Percentiles rank a stretch among this genome's conserved stretches.
Conservation (phyloP, 2,329 filamentous ascomycete genomes). For the Pseudocercospora musae region DNA sequence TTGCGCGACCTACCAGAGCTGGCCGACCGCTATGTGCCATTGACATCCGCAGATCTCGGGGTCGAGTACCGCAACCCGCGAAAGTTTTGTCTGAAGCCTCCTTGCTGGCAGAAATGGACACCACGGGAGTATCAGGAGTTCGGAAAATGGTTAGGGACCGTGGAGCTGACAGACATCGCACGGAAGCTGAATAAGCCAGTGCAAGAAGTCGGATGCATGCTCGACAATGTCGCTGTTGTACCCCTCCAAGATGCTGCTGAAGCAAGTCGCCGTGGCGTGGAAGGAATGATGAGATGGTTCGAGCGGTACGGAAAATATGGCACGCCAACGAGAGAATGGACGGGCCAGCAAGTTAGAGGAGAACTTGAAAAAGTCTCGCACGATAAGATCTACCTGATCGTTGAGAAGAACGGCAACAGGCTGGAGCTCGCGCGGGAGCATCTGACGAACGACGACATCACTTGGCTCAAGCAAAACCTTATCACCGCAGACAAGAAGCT, state of each 20-base stretch:
- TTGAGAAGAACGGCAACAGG: not conserved
- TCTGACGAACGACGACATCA: not conserved
- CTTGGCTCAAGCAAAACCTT: conserved; percentile 2
- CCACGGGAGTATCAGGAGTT: conserved; percentile 14
- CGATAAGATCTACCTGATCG: not conserved
- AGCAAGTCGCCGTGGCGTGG: conserved; percentile 14
- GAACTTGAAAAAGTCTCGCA: not conserved
- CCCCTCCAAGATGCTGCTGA: conserved; percentile 21
- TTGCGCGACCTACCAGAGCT: conserved; percentile 8
- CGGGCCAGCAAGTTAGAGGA: not conserved
- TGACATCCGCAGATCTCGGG: conserved; percentile 5
- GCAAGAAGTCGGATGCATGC: conserved; percentile 24
- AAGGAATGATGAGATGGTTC: conserved; percentile 17
- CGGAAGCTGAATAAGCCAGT: conserved; percentile 15
- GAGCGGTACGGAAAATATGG: conserved; percentile 2
- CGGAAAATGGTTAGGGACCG: conserved; percentile 11
- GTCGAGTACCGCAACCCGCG: conserved; percentile 14
- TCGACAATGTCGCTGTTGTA: conserved; percentile 14
- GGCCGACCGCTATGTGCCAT: conserved; percentile 7
- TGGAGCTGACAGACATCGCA: conserved; percentile 21
- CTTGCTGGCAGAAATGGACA: conserved; percentile 25
- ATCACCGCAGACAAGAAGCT: not conserved
- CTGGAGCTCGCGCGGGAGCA: not conserved
- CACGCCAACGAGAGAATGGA: conserved; percentile 10
- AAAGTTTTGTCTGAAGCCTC: conserved; percentile 24